Base-by-base conservation (phyloP, 2,329 filamentous ascomycete species). In the Pyricularia sp. region DNA sequence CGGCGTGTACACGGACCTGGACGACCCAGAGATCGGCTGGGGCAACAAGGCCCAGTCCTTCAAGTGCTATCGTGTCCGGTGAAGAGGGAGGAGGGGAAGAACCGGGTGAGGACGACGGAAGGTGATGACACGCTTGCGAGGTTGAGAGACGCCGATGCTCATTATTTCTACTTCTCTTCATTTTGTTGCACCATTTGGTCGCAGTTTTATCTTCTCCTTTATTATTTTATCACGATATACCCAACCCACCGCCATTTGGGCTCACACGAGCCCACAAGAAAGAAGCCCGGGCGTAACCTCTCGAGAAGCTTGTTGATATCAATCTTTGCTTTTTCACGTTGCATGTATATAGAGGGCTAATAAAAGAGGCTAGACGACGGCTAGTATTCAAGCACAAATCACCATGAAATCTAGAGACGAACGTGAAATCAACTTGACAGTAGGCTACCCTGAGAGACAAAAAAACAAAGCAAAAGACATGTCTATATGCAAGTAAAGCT, bases 11-110 rank as follows among this genome's bases (percentile, higher is more conserved):
- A 26, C 31, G 17, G 66, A 67, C 17, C 66, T 67, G 0, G 66
- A 61, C 26, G 42, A 67, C 28, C 50, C 66, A 30, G 66, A 67
- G 66, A 67, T 67, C n/a, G 33, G 55, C 50, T 67, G 66, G 66
- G 66, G 17, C 23, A 61, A 67, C 66, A 59, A 61, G 66, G 55
- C 66, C 11, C 66, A 67, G 50, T 26, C 66, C 28, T 59, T 67
- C 55, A 67, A 63, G 66, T 67, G 66, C 50, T 67, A 42, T 7
- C 42, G 42, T 6, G 42, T 50, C 17, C 14, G 42, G 42, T 50
- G 17, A 50, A 50, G 28, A 6, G n/a, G n/a, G n/a, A n/a, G n/a
- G 17, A 20, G 14, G 12, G 14, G 36, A 42, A 42, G 36, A 42
- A 42, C 12, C 42, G 17, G 20, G 17, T 17, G 17, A 50, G 20